Conservation (phyloP, 192 early-diverging fungal genomes). For the Coemansia sp. region DNA sequence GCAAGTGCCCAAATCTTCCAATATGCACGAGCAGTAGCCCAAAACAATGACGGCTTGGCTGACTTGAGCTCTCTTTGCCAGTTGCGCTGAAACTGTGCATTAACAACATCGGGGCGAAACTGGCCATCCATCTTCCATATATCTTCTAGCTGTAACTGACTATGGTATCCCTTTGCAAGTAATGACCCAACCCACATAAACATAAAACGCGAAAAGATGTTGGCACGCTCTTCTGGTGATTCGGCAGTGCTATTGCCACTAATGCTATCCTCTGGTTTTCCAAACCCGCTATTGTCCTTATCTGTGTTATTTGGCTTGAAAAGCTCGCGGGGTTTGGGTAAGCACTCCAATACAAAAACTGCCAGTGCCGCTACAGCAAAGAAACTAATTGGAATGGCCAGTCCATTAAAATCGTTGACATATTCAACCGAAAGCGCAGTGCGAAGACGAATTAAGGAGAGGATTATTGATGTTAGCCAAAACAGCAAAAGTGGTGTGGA, state of each 20-base stretch:
- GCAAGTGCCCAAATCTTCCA: conserved; percentile 67
- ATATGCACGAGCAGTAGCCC: conserved; percentile 61
- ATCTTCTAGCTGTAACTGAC: conserved; percentile 77
- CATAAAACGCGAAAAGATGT: conserved; percentile 75
- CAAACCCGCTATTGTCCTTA: conserved; percentile 7
- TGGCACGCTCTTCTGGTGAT: conserved; percentile 72
- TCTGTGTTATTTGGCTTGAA: conserved; percentile 15
- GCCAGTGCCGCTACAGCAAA: conserved; percentile 17
- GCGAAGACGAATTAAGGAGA: conserved; percentile 26
- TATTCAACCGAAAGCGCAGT: conserved; percentile 10
- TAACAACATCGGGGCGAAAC: conserved; percentile 66
- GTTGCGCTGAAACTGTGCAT: conserved; percentile 62
- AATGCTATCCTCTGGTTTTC: neutral
- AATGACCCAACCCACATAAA: conserved; percentile 88
- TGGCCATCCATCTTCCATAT: conserved; percentile 66
- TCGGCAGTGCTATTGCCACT: neutral
- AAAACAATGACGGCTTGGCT: conserved; percentile 64
- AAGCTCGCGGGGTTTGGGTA: conserved; percentile 25
- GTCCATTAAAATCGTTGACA: neutral
- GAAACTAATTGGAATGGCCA: conserved; percentile 8
- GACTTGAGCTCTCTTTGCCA: conserved; percentile 74
- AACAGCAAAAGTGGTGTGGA: conserved; percentile 39
- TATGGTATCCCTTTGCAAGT: conserved; percentile 72
- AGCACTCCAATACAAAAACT: conserved; percentile 21
- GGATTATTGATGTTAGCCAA: conserved; percentile 24